These are phyloP conservation scores for Bidens hawaiensis DNA, from an alignment of 140 eudicot genomes.

Conservation along the genomic window DNA sequence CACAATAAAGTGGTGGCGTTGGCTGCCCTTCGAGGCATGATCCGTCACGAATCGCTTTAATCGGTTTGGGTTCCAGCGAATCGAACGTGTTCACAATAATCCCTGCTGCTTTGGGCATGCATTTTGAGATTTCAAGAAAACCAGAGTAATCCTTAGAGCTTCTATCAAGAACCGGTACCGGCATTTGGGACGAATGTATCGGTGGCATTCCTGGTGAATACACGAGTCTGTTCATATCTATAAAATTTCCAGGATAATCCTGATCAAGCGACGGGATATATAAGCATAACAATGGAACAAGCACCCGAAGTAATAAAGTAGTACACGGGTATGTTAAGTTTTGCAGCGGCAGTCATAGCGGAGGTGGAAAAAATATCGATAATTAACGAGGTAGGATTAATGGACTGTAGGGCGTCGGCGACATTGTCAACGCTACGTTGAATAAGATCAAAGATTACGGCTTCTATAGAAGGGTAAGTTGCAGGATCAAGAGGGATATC, in stretches of 20 bases:
- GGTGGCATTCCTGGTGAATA: conserved; percentile 42
- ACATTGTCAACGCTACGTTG: conserved; percentile 28
- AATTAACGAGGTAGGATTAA: conserved; percentile 32
- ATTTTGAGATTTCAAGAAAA: conserved; percentile 1
- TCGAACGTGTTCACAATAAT: conserved; percentile 49
- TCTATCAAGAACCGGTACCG: conserved; percentile 21
- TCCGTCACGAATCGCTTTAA: conserved; percentile 41
- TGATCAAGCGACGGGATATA: conserved; percentile 30
- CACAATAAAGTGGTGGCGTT: conserved; percentile 49
- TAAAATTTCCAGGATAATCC: conserved; percentile 22
- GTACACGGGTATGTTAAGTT: conserved; percentile 33
- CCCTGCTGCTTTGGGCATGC: conserved; percentile 39
- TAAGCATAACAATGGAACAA: background rate
- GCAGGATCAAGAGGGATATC: conserved; percentile 21
- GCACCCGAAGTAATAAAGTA: conserved; percentile 44
- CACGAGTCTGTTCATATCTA: conserved; percentile 20
- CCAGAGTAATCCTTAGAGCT: conserved; percentile 5
- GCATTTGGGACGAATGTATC: conserved; percentile 30
- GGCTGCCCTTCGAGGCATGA: conserved; percentile 24
- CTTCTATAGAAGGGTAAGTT: conserved; percentile 23
- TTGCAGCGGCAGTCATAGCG: conserved; percentile 15
- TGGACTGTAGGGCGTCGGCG: conserved; percentile 23
- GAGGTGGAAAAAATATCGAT: conserved; percentile 48
- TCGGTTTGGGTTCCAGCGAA: conserved; percentile 34
- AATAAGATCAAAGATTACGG: conserved; percentile 28